Conservation (phyloP, 2,329 filamentous ascomycete genomes). For the Scedosporium aurantiacum region DNA sequence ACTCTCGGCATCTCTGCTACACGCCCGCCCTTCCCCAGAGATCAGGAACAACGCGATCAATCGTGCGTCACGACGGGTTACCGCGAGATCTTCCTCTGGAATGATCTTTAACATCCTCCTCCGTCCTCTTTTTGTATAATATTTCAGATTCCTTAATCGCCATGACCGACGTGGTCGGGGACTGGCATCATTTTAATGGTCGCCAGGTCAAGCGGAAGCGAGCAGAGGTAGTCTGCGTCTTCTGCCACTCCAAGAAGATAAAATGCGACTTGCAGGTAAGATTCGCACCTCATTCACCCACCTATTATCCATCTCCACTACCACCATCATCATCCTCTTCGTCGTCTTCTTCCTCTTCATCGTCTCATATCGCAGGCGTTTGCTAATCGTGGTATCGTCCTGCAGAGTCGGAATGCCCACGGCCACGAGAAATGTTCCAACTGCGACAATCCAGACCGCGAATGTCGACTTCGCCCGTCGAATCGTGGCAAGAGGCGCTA, state of each 20-base stretch:
- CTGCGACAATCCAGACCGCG: constrained; percentile 15
- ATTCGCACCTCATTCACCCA: not conserved
- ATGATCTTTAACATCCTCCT: not conserved
- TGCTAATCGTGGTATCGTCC: not conserved
- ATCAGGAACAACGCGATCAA: too few relatives aligned
- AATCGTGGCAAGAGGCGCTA: constrained; percentile 16
- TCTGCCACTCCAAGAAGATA: constrained; percentile 24
- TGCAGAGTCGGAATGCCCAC: constrained; percentile 11
- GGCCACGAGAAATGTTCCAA: constrained; percentile 18
- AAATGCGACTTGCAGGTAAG: constrained; percentile 22
- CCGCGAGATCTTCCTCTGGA: too few relatives aligned
- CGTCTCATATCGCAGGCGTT: not conserved
- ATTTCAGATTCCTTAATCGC: not conserved
- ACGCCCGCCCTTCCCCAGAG: too few relatives aligned
- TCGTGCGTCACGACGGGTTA: too few relatives aligned
- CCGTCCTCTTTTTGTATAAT: too few relatives aligned
- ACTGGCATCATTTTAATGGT: constrained; percentile 22
- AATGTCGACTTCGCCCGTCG: constrained; percentile 19
- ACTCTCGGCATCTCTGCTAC: too few relatives aligned
- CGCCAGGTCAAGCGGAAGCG: constrained; percentile 21
- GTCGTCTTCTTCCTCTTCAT: not conserved
- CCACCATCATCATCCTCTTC: not conserved
- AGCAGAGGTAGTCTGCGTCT: constrained; percentile 18
- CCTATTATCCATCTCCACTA: not conserved
- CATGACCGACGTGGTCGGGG: constrained; percentile 18